Base-by-base conservation (phyloP, 2,329 filamentous ascomycete species). In the Byssochlamys sp. region DNA sequence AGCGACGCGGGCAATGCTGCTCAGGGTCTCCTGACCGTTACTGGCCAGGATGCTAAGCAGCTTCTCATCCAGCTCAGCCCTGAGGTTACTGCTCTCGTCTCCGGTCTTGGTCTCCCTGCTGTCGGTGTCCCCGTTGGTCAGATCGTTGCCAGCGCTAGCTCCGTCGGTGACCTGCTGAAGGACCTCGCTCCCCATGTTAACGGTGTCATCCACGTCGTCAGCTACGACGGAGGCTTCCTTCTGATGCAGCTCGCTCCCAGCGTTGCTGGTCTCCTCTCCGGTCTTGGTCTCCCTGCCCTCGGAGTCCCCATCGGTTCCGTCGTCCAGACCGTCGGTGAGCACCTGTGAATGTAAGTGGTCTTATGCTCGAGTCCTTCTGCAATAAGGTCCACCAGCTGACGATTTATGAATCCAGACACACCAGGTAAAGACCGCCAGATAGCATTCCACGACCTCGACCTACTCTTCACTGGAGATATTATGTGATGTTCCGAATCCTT, bases 31-130 rank as follows among this genome's bases (percentile, higher is more conserved):
- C 64, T 72, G 51, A 65, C 64, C 28, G 67, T 72, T 56, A 62
- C 62, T 24, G 70, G 69, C 48, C 59, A 62, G 29, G 63, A 71
- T 45, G 54, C 62, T 33, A 55, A 63, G 57, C 55, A 64, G 54
- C 65, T 71, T 55, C 67, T 71, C 61, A 57, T 70, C 27, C 54
- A 69, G 61, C 63, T 71, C 56, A 66, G 63, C 60, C 68, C 69
- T 19, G 65, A 69, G 55, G 66, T 70, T 54, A 55, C 67, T 19
- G 52, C 55, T 12, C 67, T 70, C 35, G 59, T 71, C 57, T 58
- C 63, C 29, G 63, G 67, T 57, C 67, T 71, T 5, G 67, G 67
- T 31, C 67, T 71, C 33, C 52, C 57, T 31, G 64, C 49, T 28
- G 62, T 68, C 31, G 67, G 63, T 29, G 62, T 31, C 29, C 62